Percentiles rank a stretch among this genome's conserved stretches.
phyloP scores from a whole-genome alignment of 139 green algal genomes.

The Nannochloris sp. region DNA sequence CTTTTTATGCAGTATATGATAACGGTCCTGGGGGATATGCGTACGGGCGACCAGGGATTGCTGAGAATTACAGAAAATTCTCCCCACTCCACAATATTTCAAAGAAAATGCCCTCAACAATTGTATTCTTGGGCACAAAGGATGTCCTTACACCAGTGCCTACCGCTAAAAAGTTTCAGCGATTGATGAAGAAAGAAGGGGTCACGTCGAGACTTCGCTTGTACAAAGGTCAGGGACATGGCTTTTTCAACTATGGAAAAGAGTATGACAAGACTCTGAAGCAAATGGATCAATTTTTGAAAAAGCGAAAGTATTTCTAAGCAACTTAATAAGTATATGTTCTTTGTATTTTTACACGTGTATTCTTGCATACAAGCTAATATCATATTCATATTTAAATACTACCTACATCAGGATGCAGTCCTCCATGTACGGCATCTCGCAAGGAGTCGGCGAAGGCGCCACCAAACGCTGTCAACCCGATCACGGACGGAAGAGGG shows the following conservation, averaged over 20 bases:
- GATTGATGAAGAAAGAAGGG: background rate
- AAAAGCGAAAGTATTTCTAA: background rate
- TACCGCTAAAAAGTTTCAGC: background rate
- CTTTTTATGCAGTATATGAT: conserved; percentile 1
- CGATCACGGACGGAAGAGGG: too few relatives aligned
- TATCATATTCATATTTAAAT: too few relatives aligned
- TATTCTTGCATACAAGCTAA: too few relatives aligned
- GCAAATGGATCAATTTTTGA: background rate
- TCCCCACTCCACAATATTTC: conserved; percentile 2
- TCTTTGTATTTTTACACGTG: too few relatives aligned
- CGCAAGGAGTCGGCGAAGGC: too few relatives aligned
- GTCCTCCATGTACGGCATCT: too few relatives aligned
- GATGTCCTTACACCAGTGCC: background rate
- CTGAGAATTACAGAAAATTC: background rate
- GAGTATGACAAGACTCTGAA: background rate
- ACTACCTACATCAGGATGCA: too few relatives aligned
- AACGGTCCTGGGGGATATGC: background rate
- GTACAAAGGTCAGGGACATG: background rate
- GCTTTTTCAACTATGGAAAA: conserved; percentile 4
- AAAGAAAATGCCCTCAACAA: background rate
- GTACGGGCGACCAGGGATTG: background rate
- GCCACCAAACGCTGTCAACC: too few relatives aligned
- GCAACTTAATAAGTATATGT: too few relatives aligned
- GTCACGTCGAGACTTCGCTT: background rate
- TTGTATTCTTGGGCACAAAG: background rate